phyloP scores from a whole-genome alignment of 2,329 filamentous ascomycete genomes.

The Colletotrichum tropicicola region DNA sequence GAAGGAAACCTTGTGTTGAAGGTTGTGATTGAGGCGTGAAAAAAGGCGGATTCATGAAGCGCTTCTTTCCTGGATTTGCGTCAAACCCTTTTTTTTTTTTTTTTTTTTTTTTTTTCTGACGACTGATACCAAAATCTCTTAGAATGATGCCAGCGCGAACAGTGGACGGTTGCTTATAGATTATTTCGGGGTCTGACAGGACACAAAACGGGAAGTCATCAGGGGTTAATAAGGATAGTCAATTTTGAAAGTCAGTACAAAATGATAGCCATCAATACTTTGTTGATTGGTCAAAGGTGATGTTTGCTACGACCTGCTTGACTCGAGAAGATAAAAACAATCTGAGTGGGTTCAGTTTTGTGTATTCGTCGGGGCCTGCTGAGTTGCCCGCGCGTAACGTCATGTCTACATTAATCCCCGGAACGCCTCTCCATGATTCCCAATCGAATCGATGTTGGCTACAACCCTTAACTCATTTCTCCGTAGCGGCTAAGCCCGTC shows the following conservation, averaged over 20 bases:
- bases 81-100: conserved; percentile 5
- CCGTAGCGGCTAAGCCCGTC: no score
- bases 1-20: conserved; percentile 76
- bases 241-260: neutral
- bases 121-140: neutral
- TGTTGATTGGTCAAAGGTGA: neutral
- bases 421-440: conserved; percentile 18
- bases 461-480: no score
- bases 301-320: no score
- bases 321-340: no score
- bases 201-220: neutral
- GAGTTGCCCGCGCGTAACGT: conserved; percentile 7
- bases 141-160: no score
- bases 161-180: neutral
- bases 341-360: neutral
- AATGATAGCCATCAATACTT: neutral
- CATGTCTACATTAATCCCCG: conserved; percentile 20
- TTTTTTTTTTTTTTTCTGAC: neutral
- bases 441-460: neutral
- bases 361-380: neutral
- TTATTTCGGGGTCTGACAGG: neutral
- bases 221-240: neutral
- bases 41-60: no score
- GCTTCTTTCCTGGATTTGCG: neutral
- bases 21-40: conserved; percentile 69